Base-by-base conservation (phyloP, 148 eudicot genomes). In the Cornus suecica region DNA sequence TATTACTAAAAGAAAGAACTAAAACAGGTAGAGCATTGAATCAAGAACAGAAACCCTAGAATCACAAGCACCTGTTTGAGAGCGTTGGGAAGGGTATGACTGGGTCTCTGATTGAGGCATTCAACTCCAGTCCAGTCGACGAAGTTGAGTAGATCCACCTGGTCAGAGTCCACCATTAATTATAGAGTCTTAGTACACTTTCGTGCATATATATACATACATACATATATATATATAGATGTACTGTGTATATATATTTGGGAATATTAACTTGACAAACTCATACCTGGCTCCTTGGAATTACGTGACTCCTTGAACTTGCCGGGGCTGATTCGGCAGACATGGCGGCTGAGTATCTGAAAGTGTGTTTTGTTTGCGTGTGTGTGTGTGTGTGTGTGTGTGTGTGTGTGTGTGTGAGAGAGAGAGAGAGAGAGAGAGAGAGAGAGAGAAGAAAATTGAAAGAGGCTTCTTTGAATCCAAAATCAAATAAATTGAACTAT, bases 111-210 rank as follows among this genome's bases (percentile, higher is more conserved):
- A 78, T 94, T 94, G 62, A 94, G 95, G 76, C 99, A 94, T 84
- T 94, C 99, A 52, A 94, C 87, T 8, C 96, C 90, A 2, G 92
- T 86, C 99, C 99, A 94, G 76, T 94, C 97, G 6, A 94, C 77
- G 68, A 89, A 91, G 48, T 94, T 96, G 58, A 90, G 77, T 65
- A 94, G 84, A 92, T 94, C 99, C 65, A 89, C 96, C 99, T 91
- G 74, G 27, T 45, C 20, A 34, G 32, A 54, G 41, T 5, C 28
- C 20, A 30, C 42, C 30, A 65, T 24, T 30, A 22, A 37, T 22
- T 65, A 3, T n/a, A 30, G 15, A 64, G 18, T 3, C 15, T 25
- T 7, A 18, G 20, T 52, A 60, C 23, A 8, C 5, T 6, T 24
- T 26, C 0, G 37, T 13, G n/a, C 14, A 30, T n/a, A 22, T 66